Percentiles rank a stretch among this genome's conserved stretches.
These are phyloP conservation scores for Starmera caribaea DNA, from an alignment of 805 yeast species.

Conservation along the genomic window DNA sequence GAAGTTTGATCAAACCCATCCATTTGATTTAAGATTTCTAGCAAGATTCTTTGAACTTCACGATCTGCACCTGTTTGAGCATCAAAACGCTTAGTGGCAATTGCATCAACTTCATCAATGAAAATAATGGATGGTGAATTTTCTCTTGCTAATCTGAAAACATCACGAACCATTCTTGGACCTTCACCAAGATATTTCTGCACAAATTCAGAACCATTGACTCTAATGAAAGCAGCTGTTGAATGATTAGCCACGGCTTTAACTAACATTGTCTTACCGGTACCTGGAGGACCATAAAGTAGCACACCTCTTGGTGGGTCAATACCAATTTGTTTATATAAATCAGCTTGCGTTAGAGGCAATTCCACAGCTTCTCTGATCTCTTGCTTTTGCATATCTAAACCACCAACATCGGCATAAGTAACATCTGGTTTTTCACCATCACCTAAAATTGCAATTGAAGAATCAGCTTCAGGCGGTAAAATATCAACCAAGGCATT, in stretches of 20 bases:
- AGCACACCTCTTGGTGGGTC: conserved; percentile 98
- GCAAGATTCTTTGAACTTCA: conserved; percentile 95
- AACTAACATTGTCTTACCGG: conserved; percentile 98
- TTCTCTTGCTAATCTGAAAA: conserved; percentile 92
- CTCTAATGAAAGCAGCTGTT: conserved; percentile 92
- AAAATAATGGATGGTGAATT: conserved; percentile 95
- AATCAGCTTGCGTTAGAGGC: conserved; percentile 91
- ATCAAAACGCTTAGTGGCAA: conserved; percentile 97
- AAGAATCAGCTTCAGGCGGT: conserved; percentile 98
- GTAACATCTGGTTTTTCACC: conserved; percentile 89
- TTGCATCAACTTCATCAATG: conserved; percentile 98
- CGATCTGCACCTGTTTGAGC: conserved; percentile 99
- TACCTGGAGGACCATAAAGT: conserved; percentile 99
- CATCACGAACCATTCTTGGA: conserved; percentile 99
- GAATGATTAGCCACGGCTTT: conserved; percentile 98
- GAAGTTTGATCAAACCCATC: conserved; percentile 97
- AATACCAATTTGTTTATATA: conserved; percentile 95
- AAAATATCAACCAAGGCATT: conserved; percentile 94
- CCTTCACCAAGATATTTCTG: conserved; percentile 99
- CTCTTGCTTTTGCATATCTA: conserved; percentile 99
- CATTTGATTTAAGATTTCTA: conserved; percentile 96
- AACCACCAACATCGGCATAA: conserved; percentile 97
- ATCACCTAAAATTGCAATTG: conserved; percentile 89
- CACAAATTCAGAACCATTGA: conserved; percentile 96
- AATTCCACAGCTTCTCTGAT: conserved; percentile 97